Evolutionary conservation across 1,139 yeast species (phyloP), one percentile per base, ranked within the genome.

Genomic region (Meyerozyma carpophila): DNA sequence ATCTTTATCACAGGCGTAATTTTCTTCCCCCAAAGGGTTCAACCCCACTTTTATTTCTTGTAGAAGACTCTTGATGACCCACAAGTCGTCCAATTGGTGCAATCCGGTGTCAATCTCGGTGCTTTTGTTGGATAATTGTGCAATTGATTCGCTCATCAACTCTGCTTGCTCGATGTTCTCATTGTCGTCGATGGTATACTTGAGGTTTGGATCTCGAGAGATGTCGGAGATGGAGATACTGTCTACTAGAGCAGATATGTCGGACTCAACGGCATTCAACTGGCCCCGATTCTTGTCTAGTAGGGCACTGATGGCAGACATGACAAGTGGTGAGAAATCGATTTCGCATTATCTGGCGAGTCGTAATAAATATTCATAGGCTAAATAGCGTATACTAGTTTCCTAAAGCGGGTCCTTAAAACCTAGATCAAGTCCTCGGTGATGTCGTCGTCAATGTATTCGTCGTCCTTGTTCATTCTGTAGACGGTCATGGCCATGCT

Each of bases 381-480:
- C 24, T 21, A 21, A 21, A 21, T 21, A 21, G 24, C 24, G 24
- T 21, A 21, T 2, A 21, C 24, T 21, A 21, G 6, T 5, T 21
- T 21, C 6, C 24, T 21, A 5, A 8, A 21, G 24, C 24, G 24
- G 8, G 24, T 5, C 6, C 6, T 21, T 21, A 5, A 8, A 5
- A 29, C 39, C 14, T 46, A 69, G 50, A 72, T 64, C 48, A 73
- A 59, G 46, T 73, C 77, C 44, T 72, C 75, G 18, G 73, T 61
- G 11, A 73, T 66, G 49, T 72, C 77, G 53, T 72, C 78, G 52
- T 73, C 77, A 31, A 65, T 52, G 49, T 73, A 73, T 56, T 73
- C 78, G 48, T 73, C 77, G 50, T 73, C 78, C 55, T 73, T 73
- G 58, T 72, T 73, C 78, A 73, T 73, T 61, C 78, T 69, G 61